Evolutionary conservation across 2,329 filamentous ascomycete genomes (phyloP), one percentile per base, ranked within the genome.

Genomic region (Pestalotiopsis sp.): DNA sequence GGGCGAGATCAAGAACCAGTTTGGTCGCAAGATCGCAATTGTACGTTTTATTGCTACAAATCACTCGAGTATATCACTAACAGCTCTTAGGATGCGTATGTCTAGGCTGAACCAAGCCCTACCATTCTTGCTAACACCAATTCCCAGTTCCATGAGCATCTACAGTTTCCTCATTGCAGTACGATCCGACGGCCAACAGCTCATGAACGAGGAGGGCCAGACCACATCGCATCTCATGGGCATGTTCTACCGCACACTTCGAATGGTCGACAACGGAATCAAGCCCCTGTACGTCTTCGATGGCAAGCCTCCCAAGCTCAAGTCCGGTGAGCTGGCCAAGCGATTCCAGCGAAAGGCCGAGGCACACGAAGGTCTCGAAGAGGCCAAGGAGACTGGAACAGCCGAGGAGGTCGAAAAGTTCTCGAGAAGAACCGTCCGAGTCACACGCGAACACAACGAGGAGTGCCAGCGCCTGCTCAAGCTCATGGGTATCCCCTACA

Each of bases 161-260:
- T 99, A 99, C 87, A 97, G 93, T 82, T 99, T 99, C 85, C 89
- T 99, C 70, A 96, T 99, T 79, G 96, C 96, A 64, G 96, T 99
- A 67, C 94, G 96, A 75, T 98, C 95, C 76, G 94, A 97, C 75
- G 96, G 96, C 75, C 94, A 99, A 80, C 94, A 98, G 82, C 91
- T 99, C 75, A 98, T 91, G 88, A 97, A 92, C 81, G 96, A 99
- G 77, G 92, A 91, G 66, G 96, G 96, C 77, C 94, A 98, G 81
- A 99, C 96, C 1, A 99, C 96, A 0, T 99, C 96, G 20, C 96
- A 99, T 80, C 85, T 99, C 17, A 98, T 99, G 95, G 96, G 96
- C 77, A 95, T 99, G 91, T 99, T 99, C 85, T 99, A 99, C 86
- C 95, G 96, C 75, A 99, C 96, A 2, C 87, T 99, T 6, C 94